Evolutionary conservation across 2,329 filamentous ascomycete species (phyloP).

Genomic region (Diaporthe citrichinensis): DNA sequence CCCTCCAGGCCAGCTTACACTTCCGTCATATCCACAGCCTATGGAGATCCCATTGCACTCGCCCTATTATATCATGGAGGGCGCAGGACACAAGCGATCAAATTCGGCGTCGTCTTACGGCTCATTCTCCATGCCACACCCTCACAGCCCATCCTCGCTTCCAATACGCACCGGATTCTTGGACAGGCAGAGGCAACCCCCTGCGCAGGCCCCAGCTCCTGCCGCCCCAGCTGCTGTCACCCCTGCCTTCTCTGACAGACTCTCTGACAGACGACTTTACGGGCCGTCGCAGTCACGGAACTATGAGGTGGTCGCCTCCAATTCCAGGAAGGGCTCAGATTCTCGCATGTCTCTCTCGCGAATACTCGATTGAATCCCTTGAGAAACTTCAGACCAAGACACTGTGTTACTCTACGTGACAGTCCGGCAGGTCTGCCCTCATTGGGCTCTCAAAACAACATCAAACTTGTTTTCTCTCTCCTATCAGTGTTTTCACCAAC

Average conservation of each 20-base stretch:
- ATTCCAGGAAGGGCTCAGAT: slow-evolving; percentile 6
- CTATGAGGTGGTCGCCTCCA: background rate
- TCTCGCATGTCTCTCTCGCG: slow-evolving; percentile 11
- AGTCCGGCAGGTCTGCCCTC: background rate
- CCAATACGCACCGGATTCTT: background rate
- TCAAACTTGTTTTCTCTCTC: background rate
- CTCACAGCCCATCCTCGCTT: background rate
- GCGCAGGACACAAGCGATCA: slow-evolving; percentile 1
- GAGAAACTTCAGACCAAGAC: background rate
- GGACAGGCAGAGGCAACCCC: background rate
- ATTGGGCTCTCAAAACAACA: background rate
- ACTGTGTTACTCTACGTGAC: background rate
- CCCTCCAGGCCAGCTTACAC: slow-evolving; percentile 23
- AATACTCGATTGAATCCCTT: background rate
- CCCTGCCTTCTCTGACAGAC: too few relatives aligned
- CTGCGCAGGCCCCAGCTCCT: background rate
- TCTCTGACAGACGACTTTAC: too few relatives aligned
- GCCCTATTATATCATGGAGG: background rate
- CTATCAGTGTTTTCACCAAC: background rate
- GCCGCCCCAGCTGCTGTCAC: too few relatives aligned
- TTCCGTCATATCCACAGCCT: background rate
- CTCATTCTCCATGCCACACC: background rate
- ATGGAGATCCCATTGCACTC: background rate
- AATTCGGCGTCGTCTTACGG: slow-evolving; percentile 30
- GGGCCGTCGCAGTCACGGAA: background rate